phyloP scores from a whole-genome alignment of 1,284 basidiomycete species.

The Sporisorium sorghi region DNA sequence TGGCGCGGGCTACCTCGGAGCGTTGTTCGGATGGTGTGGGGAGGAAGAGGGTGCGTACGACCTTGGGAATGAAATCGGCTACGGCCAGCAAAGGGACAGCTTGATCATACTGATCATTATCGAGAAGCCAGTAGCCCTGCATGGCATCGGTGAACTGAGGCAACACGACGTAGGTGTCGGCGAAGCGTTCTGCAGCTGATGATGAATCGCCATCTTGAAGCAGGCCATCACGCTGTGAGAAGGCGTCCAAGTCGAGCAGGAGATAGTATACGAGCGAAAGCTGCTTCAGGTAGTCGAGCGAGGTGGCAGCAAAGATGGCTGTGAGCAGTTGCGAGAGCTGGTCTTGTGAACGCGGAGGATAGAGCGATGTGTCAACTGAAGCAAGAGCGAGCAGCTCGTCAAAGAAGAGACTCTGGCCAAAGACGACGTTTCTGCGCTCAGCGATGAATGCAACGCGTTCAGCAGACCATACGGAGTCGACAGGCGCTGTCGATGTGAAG shows the following conservation, averaged over 20 bases:
- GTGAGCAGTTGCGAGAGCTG: slow-evolving; percentile 31
- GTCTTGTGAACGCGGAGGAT: slow-evolving; percentile 32
- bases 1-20: slow-evolving; percentile 33
- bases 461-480: slow-evolving; percentile 32
- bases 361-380: slow-evolving; percentile 38
- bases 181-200: slow-evolving; percentile 38
- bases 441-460: slow-evolving; percentile 20
- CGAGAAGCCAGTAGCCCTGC: slow-evolving; percentile 57
- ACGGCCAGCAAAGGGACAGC: slow-evolving; percentile 40
- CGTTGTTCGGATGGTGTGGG: slow-evolving; percentile 14
- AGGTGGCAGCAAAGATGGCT: slow-evolving; percentile 34
- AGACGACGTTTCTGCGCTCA: slow-evolving; percentile 16
- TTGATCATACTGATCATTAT: slow-evolving; percentile 48
- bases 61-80: slow-evolving; percentile 53
- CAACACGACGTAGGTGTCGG: slow-evolving; percentile 43
- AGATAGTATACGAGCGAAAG: slow-evolving; percentile 52
- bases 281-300: slow-evolving; percentile 54
- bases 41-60: slow-evolving; percentile 42
- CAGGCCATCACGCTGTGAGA: slow-evolving; percentile 6
- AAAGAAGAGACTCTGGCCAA: slow-evolving; percentile 43
- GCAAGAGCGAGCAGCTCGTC: slow-evolving; percentile 49
- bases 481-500: slow-evolving; percentile 30
- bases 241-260: slow-evolving; percentile 43
- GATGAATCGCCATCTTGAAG: neutral
- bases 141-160: slow-evolving; percentile 50